A percentile compares a stretch with the other conserved stretches of the same genome.
Conservation (phyloP, 2,329 filamentous ascomycete species). For the Epicoccum sorghinum region DNA sequence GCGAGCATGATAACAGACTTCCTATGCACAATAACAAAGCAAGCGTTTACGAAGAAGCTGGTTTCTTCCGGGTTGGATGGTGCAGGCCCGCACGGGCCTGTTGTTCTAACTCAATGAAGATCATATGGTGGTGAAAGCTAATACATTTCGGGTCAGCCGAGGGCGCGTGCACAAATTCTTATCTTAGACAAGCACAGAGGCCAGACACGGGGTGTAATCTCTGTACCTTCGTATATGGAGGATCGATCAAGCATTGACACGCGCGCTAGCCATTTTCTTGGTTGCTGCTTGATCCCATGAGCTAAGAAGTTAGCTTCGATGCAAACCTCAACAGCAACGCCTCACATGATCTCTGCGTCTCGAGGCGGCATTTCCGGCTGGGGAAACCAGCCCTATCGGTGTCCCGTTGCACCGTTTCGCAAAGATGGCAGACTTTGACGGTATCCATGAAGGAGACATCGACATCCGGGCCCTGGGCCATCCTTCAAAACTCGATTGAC, state of each 20-base stretch:
- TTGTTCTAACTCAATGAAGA: no score
- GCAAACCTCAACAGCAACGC: slow-evolving; percentile 25
- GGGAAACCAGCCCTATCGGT: slow-evolving; percentile 7
- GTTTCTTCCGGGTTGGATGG: no score
- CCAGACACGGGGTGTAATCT: slow-evolving; percentile 6
- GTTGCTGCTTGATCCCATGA: slow-evolving; percentile 22
- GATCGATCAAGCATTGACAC: slow-evolving; percentile 24
- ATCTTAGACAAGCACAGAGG: slow-evolving; percentile 26
- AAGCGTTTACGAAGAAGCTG: neutral
- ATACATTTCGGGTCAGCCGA: slow-evolving; percentile 17
- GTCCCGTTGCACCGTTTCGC: slow-evolving; percentile 22
- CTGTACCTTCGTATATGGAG: neutral
- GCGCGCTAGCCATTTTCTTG: slow-evolving; percentile 28
- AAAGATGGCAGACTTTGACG: slow-evolving; percentile 26
- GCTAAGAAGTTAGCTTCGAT: slow-evolving; percentile 20
- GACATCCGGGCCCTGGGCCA: slow-evolving; percentile 21
- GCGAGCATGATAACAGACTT: slow-evolving; percentile 4
- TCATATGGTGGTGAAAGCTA: neutral
- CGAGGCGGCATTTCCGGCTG: slow-evolving; percentile 15
- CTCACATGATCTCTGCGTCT: slow-evolving; percentile 15
- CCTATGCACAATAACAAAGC: slow-evolving; percentile 26
- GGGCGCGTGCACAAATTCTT: slow-evolving; percentile 26
- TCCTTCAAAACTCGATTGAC: slow-evolving; percentile 21
- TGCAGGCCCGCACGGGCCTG: no score
- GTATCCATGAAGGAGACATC: slow-evolving; percentile 22